A percentile compares a stretch with the other conserved stretches of the same genome.
These are phyloP conservation scores for Chlamydomonas incerta DNA, from an alignment of 139 green algal genomes.

Conservation along the genomic window DNA sequence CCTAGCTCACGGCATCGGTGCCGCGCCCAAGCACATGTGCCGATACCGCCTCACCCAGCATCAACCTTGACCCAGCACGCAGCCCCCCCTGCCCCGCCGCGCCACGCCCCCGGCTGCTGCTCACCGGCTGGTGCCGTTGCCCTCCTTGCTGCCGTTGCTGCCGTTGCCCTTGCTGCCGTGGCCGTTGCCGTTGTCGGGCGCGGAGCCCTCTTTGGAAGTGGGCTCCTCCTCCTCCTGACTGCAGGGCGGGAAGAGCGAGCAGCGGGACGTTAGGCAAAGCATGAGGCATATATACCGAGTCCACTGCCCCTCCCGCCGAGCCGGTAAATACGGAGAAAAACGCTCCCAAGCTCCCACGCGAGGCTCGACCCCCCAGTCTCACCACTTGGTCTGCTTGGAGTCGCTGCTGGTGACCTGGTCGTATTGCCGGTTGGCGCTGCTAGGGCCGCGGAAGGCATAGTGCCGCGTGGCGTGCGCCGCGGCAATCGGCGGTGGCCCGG, in stretches of 20 bases:
- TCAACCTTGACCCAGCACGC: too few species aligned
- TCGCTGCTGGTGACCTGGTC: slow-evolving; percentile 21
- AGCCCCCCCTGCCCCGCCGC: too few species aligned
- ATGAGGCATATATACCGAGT: too few species aligned
- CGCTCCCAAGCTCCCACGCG: too few species aligned
- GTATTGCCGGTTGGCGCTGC: slow-evolving; percentile 27
- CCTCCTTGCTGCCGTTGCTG: slow-evolving; percentile 54
- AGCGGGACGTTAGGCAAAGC: too few species aligned
- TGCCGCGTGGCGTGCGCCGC: slow-evolving; percentile 2
- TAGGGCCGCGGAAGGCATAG: slow-evolving; percentile 2
- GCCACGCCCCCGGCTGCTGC: background rate
- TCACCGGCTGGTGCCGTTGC: slow-evolving; percentile 57
- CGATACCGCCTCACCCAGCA: too few species aligned
- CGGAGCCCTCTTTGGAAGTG: slow-evolving; percentile 72
- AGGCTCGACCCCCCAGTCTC: background rate
- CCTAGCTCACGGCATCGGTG: too few species aligned
- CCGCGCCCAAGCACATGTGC: too few species aligned
- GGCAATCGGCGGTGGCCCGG: background rate
- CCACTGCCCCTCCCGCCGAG: too few species aligned
- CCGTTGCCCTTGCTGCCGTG: slow-evolving; percentile 57
- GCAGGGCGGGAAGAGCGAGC: background rate
- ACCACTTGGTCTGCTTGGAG: slow-evolving; percentile 61
- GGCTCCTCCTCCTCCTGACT: slow-evolving; percentile 68
- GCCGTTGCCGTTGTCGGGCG: slow-evolving; percentile 53
- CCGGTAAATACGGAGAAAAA: too few species aligned